A percentile compares a stretch with the other conserved stretches of the same genome.
Conservation (phyloP, 2,329 filamentous ascomycete species). For the Rhynchosporium secalis region DNA sequence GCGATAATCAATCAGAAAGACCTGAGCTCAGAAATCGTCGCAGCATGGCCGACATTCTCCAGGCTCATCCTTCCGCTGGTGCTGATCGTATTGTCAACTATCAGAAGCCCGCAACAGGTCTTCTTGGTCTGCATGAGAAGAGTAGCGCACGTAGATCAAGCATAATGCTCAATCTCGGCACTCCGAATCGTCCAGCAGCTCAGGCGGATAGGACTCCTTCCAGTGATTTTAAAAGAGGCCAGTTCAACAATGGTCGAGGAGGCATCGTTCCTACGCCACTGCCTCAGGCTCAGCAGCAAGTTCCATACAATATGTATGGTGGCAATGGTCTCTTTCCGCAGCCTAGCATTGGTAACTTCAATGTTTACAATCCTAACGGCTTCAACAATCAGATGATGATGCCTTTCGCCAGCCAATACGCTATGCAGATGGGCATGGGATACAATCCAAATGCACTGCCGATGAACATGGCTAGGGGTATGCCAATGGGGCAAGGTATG, state of each 20-base stretch:
- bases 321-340: conserved; percentile 29
- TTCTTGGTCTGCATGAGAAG: conserved; percentile 38
- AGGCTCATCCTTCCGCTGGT: conserved; percentile 50
- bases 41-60: conserved; percentile 48
- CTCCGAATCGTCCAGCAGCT: conserved; percentile 17
- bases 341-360: conserved; percentile 29
- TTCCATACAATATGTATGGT: conserved; percentile 20
- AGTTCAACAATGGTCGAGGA: conserved; percentile 33
- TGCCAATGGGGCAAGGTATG: conserved; percentile 29
- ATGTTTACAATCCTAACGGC: conserved; percentile 13
- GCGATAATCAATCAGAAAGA: conserved; percentile 15
- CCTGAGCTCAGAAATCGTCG: conserved; percentile 41
- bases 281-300: conserved; percentile 18
- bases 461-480: conserved; percentile 26
- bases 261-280: conserved; percentile 24
- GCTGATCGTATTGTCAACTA: conserved; percentile 23
- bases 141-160: conserved; percentile 29
- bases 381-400: conserved; percentile 28
- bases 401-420: conserved; percentile 32
- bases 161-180: conserved; percentile 35
- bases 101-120: conserved; percentile 32
- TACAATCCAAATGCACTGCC: conserved; percentile 23
- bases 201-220: conserved; percentile 17
- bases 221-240: conserved; percentile 27
- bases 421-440: conserved; percentile 25